Percentiles rank a stretch among this genome's conserved stretches.
Evolutionary conservation across 2,329 filamentous ascomycete genomes (phyloP).

Genomic region (Scedosporium boydii): DNA sequence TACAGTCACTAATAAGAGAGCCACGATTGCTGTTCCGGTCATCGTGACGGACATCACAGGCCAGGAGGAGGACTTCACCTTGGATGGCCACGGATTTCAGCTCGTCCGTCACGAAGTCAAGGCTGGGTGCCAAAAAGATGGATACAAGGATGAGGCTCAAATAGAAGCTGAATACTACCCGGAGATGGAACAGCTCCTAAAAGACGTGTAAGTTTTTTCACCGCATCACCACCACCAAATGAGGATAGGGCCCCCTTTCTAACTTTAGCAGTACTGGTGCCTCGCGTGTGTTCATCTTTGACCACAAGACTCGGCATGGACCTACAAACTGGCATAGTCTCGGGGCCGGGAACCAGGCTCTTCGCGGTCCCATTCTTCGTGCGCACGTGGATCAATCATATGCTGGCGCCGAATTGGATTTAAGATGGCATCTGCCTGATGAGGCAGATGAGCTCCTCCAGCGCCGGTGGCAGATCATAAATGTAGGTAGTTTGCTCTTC

Average conservation of each 20-base stretch:
- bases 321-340: conserved; percentile 53
- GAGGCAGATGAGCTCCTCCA: conserved; percentile 26
- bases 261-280: conserved; percentile 41
- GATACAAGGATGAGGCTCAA: conserved; percentile 41
- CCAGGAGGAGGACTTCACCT: conserved; percentile 26
- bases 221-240: no score
- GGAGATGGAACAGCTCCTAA: conserved; percentile 58
- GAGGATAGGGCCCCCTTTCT: conserved; percentile 16
- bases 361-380: conserved; percentile 33
- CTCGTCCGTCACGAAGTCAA: conserved; percentile 21
- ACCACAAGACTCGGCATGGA: conserved; percentile 57
- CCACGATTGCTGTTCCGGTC: neutral
- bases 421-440: conserved; percentile 32
- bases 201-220: conserved; percentile 26
- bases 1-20: conserved; percentile 3
- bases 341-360: conserved; percentile 48
- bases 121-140: conserved; percentile 12
- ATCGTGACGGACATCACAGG: conserved; percentile 27
- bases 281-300: conserved; percentile 56
- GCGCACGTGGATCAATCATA: conserved; percentile 44
- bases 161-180: conserved; percentile 61
- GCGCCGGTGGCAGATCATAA: conserved; percentile 43
- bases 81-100: conserved; percentile 32
- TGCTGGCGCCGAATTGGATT: conserved; percentile 22
- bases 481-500: conserved; percentile 22